A percentile compares a stretch with the other conserved stretches of the same genome.
phyloP scores from a whole-genome alignment of 805 yeast genomes.

The Nakazawaea ernobii region DNA sequence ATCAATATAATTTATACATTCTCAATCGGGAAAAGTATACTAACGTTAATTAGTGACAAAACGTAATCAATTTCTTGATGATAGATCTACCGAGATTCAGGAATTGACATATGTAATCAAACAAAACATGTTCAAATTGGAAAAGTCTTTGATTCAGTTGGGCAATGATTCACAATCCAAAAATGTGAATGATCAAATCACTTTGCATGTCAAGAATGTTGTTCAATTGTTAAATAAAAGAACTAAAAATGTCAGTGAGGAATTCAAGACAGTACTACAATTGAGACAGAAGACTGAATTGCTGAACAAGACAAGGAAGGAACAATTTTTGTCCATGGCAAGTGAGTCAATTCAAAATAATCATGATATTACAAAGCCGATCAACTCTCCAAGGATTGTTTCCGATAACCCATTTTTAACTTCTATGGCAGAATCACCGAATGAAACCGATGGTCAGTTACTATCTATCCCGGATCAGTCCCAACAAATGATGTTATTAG shows the following conservation, averaged over 20 bases:
- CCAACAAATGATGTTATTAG: conserved; percentile 73
- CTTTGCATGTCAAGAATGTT: conserved; percentile 77
- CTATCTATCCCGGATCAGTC: conserved; percentile 81
- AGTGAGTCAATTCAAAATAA: conserved; percentile 11
- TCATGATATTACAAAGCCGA: conserved; percentile 14
- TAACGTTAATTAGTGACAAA: conserved; percentile 51
- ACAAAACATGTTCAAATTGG: conserved; percentile 82
- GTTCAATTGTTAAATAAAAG: conserved; percentile 82
- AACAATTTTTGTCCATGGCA: conserved; percentile 64
- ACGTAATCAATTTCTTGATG: conserved; percentile 87
- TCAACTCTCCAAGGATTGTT: conserved; percentile 14
- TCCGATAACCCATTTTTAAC: conserved; percentile 34
- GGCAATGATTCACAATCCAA: conserved; percentile 43
- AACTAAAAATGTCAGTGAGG: conserved; percentile 88
- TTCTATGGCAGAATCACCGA: conserved; percentile 13
- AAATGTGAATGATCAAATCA: conserved; percentile 53
- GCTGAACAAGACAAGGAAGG: conserved; percentile 74
- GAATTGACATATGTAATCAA: conserved; percentile 84
- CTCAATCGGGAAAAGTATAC: not conserved
- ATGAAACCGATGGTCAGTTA: conserved; percentile 34
- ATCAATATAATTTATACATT: not conserved
- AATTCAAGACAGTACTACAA: conserved; percentile 85
- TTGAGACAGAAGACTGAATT: conserved; percentile 80
- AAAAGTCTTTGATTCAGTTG: conserved; percentile 57
- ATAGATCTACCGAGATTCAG: conserved; percentile 88